Base-by-base conservation (phyloP, 1,139 yeast genomes). In the Kurtzmaniella quercitrusa region DNA sequence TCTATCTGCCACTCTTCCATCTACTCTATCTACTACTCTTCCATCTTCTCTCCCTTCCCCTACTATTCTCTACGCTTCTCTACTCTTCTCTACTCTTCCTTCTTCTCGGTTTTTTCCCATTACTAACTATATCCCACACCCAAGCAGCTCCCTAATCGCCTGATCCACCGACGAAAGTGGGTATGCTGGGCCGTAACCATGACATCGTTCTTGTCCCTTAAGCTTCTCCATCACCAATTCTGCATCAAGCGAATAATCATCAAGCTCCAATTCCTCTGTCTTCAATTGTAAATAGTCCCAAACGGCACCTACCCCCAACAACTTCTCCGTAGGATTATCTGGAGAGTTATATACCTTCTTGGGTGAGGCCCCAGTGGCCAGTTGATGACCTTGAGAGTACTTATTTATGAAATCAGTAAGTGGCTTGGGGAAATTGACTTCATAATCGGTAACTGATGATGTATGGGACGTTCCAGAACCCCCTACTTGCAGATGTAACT, bases 101-200 rank as follows among this genome's bases (percentile, higher is more conserved):
- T 8, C 23, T 21, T 9, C 36, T 4, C 36, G 6, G 7, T 31
- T 31, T 6, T 15, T 6, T 14, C 14, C 18, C 16, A 4, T 12
- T 12, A 15, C 14, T 31, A n/a, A 27, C 36, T 31, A 14, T 31
- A 14, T 14, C 18, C 17, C 36, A 14, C 18, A 31, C 14, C 16
- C 36, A 14, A 31, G 18, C 40, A 38, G 33, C 19, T 51, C 52
- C 3, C 43, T 40, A 34, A 67, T 56, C 14, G 59, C 64, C 39
- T 62, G 51, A 49, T 82, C 78, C 17, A 85, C 76, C 42, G 70
- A 41, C 1, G 57, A 60, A 43, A 82, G 59, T 1, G 80, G 72
- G 57, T 85, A 88, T 0, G 94, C 95, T 2, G 95, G 93, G 0
- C 96, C 96, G 54, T 68, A 76, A 1, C 93, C 94, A 58, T 87